Conservation (phyloP, 2,329 filamentous ascomycete genomes). For the Colletotrichum viniferum region DNA sequence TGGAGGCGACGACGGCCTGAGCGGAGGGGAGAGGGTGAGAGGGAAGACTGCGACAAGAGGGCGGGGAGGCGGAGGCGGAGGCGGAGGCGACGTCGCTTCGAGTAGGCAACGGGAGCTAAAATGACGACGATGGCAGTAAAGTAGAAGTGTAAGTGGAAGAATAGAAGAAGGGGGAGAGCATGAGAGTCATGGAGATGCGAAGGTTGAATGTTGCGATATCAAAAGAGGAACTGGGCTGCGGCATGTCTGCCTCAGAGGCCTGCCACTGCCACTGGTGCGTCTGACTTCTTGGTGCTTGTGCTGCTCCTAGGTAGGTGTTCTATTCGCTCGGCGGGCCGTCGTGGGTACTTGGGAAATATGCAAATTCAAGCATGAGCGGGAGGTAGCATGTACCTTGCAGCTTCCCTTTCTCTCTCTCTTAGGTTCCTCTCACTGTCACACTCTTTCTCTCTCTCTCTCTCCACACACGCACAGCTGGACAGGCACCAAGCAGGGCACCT, state of each 20-base stretch:
- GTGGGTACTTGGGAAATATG: neutral
- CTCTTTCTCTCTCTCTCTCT: neutral
- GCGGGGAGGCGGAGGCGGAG: neutral
- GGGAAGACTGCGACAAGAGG: neutral
- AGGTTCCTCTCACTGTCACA: neutral
- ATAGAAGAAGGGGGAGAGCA: conserved; percentile 2
- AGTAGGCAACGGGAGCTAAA: neutral
- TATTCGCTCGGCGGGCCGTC: neutral
- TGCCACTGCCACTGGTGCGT: neutral
- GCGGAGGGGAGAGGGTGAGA: neutral
- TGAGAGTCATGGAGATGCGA: conserved; percentile 5
- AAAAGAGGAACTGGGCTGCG: conserved; percentile 11
- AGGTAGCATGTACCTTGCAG: neutral
- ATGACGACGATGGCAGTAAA: neutral
- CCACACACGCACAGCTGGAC: neutral
- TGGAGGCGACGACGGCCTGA: conserved; percentile 3
- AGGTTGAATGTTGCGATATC: conserved; percentile 21
- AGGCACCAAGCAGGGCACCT: neutral
- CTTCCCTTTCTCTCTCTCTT: neutral
- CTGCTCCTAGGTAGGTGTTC: neutral
- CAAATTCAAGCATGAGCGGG: neutral
- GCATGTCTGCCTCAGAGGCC: conserved; percentile 20
- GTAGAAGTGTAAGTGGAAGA: conserved; percentile 1
- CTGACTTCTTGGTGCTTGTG: neutral
- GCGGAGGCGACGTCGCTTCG: neutral